Conservation (phyloP, 2,329 filamentous ascomycete genomes). For the Delphinella strobiligena region DNA sequence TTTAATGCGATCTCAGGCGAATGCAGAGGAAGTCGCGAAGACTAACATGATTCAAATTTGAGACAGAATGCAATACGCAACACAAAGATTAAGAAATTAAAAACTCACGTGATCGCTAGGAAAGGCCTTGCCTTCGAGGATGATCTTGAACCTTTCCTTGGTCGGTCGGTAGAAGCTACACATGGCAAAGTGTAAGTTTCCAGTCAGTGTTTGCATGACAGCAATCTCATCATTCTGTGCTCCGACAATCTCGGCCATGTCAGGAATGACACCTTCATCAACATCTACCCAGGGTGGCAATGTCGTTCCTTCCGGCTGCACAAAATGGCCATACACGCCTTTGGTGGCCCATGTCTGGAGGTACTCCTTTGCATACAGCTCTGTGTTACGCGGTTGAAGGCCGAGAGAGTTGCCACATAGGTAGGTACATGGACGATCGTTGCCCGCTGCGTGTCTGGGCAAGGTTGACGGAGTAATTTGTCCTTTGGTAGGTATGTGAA, state of each 20-base stretch:
- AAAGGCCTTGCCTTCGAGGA: constrained; percentile 83
- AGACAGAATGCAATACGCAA: neutral
- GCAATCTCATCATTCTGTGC: constrained; percentile 63
- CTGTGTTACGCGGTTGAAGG: constrained; percentile 61
- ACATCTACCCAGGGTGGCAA: constrained; percentile 66
- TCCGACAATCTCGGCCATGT: constrained; percentile 64
- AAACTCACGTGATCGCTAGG: constrained; percentile 64
- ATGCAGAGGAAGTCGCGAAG: too few species aligned
- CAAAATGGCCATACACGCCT: constrained; percentile 77
- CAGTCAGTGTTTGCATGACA: constrained; percentile 78
- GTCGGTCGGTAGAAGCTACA: constrained; percentile 71
- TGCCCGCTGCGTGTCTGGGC: constrained; percentile 15
- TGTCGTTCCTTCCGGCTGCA: constrained; percentile 52
- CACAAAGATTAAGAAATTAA: neutral
- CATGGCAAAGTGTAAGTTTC: constrained; percentile 71
- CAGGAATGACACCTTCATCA: constrained; percentile 58
- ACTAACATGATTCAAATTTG: too few species aligned
- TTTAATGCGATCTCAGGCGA: too few species aligned
- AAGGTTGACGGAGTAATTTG: constrained; percentile 19
- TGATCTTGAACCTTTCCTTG: constrained; percentile 57
- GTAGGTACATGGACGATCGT: constrained; percentile 49
- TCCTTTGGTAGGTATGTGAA: constrained; percentile 62
- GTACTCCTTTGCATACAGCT: constrained; percentile 56
- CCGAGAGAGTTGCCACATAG: constrained; percentile 86
- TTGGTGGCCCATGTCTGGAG: constrained; percentile 75